phyloP scores from a whole-genome alignment of 805 yeast species.

The Candida khao-thaluensis region DNA sequence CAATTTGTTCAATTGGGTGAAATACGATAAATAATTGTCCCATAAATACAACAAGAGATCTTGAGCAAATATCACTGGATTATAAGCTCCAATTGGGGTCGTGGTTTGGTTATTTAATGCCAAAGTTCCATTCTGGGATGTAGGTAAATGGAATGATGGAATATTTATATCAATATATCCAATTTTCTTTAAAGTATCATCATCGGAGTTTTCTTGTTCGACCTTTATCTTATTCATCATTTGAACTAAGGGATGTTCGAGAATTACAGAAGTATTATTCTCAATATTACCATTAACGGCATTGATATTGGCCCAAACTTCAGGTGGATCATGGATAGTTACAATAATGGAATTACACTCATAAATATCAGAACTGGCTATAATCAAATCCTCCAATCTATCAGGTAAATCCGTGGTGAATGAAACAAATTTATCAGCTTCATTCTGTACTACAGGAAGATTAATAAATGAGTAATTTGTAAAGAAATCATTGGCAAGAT shows the following conservation, averaged over 20 bases:
- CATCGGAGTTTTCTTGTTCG: slow-evolving; percentile 29
- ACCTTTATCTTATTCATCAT: slow-evolving; percentile 56
- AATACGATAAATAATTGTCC: slow-evolving; percentile 86
- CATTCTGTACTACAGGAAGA: slow-evolving; percentile 55
- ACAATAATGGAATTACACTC: slow-evolving; percentile 63
- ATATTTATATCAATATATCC: slow-evolving; percentile 85
- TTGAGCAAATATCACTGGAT: slow-evolving; percentile 67
- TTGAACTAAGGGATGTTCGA: slow-evolving; percentile 65
- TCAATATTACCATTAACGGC: slow-evolving; percentile 78
- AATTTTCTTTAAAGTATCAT: slow-evolving; percentile 29
- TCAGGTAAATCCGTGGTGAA: slow-evolving; percentile 45
- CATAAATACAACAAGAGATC: slow-evolving; percentile 77
- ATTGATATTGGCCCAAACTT: slow-evolving; percentile 84
- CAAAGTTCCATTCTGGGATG: slow-evolving; percentile 25
- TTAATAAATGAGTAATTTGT: slow-evolving; percentile 57
- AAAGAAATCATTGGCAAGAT: slow-evolving; percentile 61
- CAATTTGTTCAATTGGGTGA: slow-evolving; percentile 60
- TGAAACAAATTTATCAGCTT: slow-evolving; percentile 19
- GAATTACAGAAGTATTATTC: slow-evolving; percentile 65
- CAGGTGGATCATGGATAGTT: slow-evolving; percentile 87
- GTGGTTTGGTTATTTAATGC: slow-evolving; percentile 18
- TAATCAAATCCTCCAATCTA: slow-evolving; percentile 59
- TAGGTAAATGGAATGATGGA: slow-evolving; percentile 53
- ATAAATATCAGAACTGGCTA: slow-evolving; percentile 71
- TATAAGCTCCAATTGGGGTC: slow-evolving; percentile 40